phyloP scores from a whole-genome alignment of 179 eudicot species.

The Monotropa hypopitys region DNA sequence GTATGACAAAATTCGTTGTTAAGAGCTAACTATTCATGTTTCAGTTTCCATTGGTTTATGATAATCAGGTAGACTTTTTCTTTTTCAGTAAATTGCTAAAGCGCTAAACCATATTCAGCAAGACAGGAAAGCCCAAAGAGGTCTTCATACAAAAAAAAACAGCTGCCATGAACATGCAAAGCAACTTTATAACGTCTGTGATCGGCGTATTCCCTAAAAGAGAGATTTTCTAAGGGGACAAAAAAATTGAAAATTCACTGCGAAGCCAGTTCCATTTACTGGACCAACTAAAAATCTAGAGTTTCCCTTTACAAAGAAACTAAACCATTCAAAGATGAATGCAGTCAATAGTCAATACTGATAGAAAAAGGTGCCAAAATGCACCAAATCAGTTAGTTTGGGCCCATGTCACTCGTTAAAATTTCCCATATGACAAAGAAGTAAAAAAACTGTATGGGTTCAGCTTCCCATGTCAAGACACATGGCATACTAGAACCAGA shows the following conservation, averaged over 20 bases:
- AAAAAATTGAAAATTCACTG: neutral
- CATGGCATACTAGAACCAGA: neutral
- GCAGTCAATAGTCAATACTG: neutral
- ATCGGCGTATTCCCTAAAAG: neutral
- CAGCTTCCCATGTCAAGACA: neutral
- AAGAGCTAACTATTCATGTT: neutral
- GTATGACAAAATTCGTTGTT: neutral
- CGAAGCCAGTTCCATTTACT: neutral
- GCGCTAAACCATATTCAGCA: neutral
- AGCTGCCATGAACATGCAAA: neutral
- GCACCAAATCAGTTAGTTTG: neutral
- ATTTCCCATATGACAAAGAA: neutral
- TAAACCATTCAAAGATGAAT: neutral
- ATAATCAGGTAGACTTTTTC: neutral
- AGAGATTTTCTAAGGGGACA: neutral
- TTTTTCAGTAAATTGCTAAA: neutral
- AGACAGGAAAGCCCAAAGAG: neutral
- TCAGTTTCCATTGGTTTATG: neutral
- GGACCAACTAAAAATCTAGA: neutral
- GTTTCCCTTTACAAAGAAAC: neutral
- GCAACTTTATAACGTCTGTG: neutral
- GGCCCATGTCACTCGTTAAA: neutral
- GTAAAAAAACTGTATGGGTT: neutral
- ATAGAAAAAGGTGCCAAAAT: neutral
- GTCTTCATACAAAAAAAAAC: neutral